A percentile compares a stretch with the other conserved stretches of the same genome.
phyloP scores from a whole-genome alignment of 2,329 filamentous ascomycete species.

The Rhynchosporium agropyri region DNA sequence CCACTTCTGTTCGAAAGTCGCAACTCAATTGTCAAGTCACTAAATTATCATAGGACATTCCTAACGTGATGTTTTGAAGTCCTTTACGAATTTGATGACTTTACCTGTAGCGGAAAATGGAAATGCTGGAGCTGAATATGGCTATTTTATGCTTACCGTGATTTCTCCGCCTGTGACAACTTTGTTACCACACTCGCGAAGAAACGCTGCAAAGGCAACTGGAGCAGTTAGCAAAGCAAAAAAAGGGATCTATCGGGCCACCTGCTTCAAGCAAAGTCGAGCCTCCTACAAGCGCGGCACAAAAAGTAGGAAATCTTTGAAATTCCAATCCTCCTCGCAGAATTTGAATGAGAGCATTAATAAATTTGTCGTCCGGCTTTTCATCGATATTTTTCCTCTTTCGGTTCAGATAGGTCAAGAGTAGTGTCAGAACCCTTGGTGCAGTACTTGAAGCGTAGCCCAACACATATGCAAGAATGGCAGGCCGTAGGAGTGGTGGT shows the following conservation, averaged over 20 bases:
- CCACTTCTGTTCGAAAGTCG: no score
- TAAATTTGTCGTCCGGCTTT: slow-evolving; percentile 38
- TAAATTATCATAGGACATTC: no score
- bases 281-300: slow-evolving; percentile 61
- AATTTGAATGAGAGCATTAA: slow-evolving; percentile 46
- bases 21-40: no score
- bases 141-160: slow-evolving; percentile 25
- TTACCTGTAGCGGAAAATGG: no score
- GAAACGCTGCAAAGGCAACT: slow-evolving; percentile 43
- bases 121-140: neutral
- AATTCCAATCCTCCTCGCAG: slow-evolving; percentile 55
- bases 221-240: neutral
- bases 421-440: slow-evolving; percentile 57
- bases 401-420: slow-evolving; percentile 52
- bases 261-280: slow-evolving; percentile 62
- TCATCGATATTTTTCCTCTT: slow-evolving; percentile 36
- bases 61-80: no score
- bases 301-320: slow-evolving; percentile 64
- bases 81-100: no score
- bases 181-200: slow-evolving; percentile 36
- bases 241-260: slow-evolving; percentile 19
- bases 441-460: slow-evolving; percentile 62
- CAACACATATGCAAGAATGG: slow-evolving; percentile 61
- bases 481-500: slow-evolving; percentile 56
- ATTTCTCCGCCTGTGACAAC: slow-evolving; percentile 38